Base-by-base conservation (phyloP, 1,139 yeast genomes). In the Scheffersomyces illinoinensis region DNA sequence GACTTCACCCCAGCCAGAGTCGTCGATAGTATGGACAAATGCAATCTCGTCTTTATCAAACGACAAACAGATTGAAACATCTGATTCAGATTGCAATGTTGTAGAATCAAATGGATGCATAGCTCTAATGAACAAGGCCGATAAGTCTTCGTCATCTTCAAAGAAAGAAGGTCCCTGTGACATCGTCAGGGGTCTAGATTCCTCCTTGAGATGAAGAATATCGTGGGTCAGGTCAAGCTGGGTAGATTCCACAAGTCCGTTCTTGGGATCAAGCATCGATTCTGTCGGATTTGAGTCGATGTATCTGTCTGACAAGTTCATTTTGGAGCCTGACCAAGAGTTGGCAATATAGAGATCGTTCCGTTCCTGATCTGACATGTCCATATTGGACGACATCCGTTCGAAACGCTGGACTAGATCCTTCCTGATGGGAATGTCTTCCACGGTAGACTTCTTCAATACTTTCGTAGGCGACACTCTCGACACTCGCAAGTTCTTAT, bases 1-100 rank as follows among this genome's bases (percentile, higher is more conserved):
- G 2, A 93, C 98, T 73, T 95, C 98, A 60, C 97, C 98, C 99
- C 99, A 95, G 1, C 98, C 99, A 19, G 97, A 89, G 57, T 90
- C 88, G 72, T 95, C 98, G 43, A 93, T 86, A 10, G 93, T 86
- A 71, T 93, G 97, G 7, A 95, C 90, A 70, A 92, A 89, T 0
- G 95, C 97, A 59, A 92, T 77, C 67, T 93, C 98, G 62, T 88
- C 86, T 66, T 86, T 89, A 39, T 85, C 86, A 71, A 95, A 93
- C 0, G 96, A 88, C 39, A 95, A 79, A 72, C 98, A 95, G 51
- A 92, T 90, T 0, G 93, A 85, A 1, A 90, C 84, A 63, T 87
- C 97, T 63, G 85, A 85, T 59, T 83, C 84, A 21, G 88, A 79
- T 66, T 88, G 88, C 56, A 92, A 77, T 0, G 92, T 77, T 0